Conservation (phyloP, 768 basidiomycete species). For the Collybiopsis luxurians region DNA sequence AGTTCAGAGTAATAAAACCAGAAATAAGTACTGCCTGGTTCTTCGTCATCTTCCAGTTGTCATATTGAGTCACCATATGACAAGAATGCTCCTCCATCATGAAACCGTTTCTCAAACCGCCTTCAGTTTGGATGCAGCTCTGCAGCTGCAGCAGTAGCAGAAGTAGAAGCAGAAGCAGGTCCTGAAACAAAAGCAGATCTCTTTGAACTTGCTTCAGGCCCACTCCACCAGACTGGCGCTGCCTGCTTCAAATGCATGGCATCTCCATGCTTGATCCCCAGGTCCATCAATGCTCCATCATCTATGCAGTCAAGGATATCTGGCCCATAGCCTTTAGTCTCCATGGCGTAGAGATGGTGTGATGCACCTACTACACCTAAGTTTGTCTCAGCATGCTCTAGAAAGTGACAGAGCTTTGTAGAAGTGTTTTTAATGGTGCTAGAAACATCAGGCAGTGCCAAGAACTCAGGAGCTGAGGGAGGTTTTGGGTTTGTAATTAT, state of each 20-base stretch:
- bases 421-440: too few relatives aligned
- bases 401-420: background rate
- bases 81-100: background rate
- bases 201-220: background rate
- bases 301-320: background rate
- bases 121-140: background rate
- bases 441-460: too few relatives aligned
- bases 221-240: constrained; percentile 21
- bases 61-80: background rate
- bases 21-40: background rate
- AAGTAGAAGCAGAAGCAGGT: too few relatives aligned
- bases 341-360: background rate
- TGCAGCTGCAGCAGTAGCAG: background rate
- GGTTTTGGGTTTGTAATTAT: too few relatives aligned
- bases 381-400: background rate
- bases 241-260: constrained; percentile 25
- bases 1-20: background rate
- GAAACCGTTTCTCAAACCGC: background rate
- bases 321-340: background rate
- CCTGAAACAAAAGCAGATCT: too few relatives aligned
- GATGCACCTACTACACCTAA: background rate
- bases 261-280: background rate
- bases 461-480: too few relatives aligned
- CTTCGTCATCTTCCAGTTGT: background rate
- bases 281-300: constrained; percentile 9